Base-by-base conservation (phyloP, 345 rosid species). In the Citrus trifoliata region DNA sequence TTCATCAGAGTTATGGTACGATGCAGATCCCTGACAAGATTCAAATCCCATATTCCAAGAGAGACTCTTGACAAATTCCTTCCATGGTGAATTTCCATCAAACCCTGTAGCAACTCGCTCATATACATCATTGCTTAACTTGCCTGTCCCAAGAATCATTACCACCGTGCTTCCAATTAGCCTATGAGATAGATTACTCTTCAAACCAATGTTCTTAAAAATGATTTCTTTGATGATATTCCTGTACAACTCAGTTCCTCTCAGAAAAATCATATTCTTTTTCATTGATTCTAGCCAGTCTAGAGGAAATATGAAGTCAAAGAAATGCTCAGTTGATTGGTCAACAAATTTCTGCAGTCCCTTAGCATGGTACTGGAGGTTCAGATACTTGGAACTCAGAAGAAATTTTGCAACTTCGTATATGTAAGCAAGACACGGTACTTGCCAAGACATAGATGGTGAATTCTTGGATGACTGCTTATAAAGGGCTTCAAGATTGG, bases 81-180 rank as follows among this genome's bases (percentile, higher is more conserved):
- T 73, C 89, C 93, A 88, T 55, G 88, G 22, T 8, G 18, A 0
- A 70, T 78, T 75, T 78, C 55, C 73, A 13, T 63, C 13, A 35
- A 79, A 74, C 21, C 80, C 64, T 56, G 40, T 25, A 3, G 27
- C 66, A 14, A 78, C 79, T 56, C 66, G 75, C 56, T 1, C 22
- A 76, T 62, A 79, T 1, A 77, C 65, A 42, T 42, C 83, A 22
- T 40, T 10, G 0, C 22, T 21, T 0, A 81, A 63, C 66, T 74
- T 66, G 28, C 78, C 74, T 40, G 90, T 85, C 30, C 93, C 90
- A 71, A 90, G 87, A 84, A 88, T 78, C 10, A 80, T 65, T 71
- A 79, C 33, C 14, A 77, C 82, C 60, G 87, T 33, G 51, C 62
- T 73, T 55, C 93, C 93, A 64, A 80, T 74, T 55, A 81, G 77